Conservation (phyloP, 139 green algal genomes). For the Zygnema circumcarinatum region DNA sequence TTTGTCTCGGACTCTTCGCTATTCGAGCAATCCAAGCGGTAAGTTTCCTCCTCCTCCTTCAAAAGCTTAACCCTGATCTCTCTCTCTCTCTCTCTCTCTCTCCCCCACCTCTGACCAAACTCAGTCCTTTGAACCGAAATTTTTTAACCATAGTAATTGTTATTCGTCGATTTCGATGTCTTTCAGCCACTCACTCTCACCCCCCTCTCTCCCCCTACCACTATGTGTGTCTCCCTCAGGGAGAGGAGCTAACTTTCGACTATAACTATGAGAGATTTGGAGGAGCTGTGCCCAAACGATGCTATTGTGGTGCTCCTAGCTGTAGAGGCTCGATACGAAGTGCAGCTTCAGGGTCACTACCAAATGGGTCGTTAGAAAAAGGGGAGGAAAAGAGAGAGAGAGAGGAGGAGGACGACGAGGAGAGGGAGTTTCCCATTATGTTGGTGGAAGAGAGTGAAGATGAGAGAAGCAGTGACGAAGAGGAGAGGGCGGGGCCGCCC, state of each 20-base stretch:
- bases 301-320: conserved; percentile 21
- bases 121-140: too few relatives aligned
- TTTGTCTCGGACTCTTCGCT: conserved; percentile 94
- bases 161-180: too few relatives aligned
- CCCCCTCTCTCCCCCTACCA: too few relatives aligned
- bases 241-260: conserved; percentile 96
- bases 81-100: too few relatives aligned
- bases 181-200: too few relatives aligned
- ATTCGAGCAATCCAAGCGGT: conserved; percentile 69
- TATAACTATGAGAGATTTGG: conserved; percentile 94
- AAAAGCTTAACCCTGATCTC: too few relatives aligned
- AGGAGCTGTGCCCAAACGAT: conserved; percentile 16
- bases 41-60: conserved; percentile 2
- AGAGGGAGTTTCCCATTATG: background rate
- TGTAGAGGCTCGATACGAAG: conserved; percentile 26
- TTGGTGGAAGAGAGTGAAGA: background rate
- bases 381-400: background rate
- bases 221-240: conserved; percentile 36
- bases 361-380: background rate
- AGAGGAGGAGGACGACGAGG: conserved; percentile 5
- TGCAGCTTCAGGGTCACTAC: conserved; percentile 12
- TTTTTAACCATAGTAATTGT: too few relatives aligned
- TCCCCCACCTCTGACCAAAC: too few relatives aligned
- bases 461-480: background rate
- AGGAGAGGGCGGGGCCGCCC: background rate